Evolutionary conservation across 2,329 filamentous ascomycete species (phyloP), one percentile per base, ranked within the genome.

Genomic region (Monosporascus sp.): DNA sequence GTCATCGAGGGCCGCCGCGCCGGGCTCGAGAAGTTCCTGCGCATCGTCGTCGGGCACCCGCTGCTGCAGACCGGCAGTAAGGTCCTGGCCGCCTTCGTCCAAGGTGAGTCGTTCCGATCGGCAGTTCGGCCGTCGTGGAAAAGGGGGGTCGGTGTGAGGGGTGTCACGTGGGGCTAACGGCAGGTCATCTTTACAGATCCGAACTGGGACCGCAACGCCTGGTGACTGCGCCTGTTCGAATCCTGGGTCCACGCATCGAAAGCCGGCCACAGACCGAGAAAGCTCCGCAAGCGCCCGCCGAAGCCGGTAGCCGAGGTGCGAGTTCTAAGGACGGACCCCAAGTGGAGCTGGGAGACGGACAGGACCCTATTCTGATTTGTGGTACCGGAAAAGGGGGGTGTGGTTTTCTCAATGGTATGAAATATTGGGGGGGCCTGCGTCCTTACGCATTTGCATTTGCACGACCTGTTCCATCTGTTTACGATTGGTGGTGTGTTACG

Each of bases 61-160:
- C 78, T 99, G 65, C 74, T 99, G 74, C 94, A 99, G 82, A 99
- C 94, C 31, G 94, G 94, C 50, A 97, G 91, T 73, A 96, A 97
- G 75, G 94, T 99, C 54, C 74, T 99, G 65, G 93, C 92, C 14
- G 89, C 90, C 31, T 99, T 97, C 77, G 92, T 99, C 67, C 94
- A 99, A 76, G 94, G 92, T 96, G 68, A 65, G 80, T 74, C 57
- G 44, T 20, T 28, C 37, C 48, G 45, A 40, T 53, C 53, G 40
- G 46, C 51, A 31, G 40, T 18, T 48, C n/a, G 35, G 37, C n/a
- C n/a, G 15, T 40, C 5, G 7, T 38, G n/a, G n/a, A n/a, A n/a
- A 17, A 3, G 37, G 5, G 5, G 2, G n/a, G 37, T 38, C n/a
- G 15, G 6, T 15, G 8, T 38, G n/a, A 38, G 37, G 37, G 24